A percentile compares a stretch with the other conserved stretches of the same genome.
Evolutionary conservation across 768 basidiomycete genomes (phyloP).

Genomic region (Tricholoma furcatifolium): DNA sequence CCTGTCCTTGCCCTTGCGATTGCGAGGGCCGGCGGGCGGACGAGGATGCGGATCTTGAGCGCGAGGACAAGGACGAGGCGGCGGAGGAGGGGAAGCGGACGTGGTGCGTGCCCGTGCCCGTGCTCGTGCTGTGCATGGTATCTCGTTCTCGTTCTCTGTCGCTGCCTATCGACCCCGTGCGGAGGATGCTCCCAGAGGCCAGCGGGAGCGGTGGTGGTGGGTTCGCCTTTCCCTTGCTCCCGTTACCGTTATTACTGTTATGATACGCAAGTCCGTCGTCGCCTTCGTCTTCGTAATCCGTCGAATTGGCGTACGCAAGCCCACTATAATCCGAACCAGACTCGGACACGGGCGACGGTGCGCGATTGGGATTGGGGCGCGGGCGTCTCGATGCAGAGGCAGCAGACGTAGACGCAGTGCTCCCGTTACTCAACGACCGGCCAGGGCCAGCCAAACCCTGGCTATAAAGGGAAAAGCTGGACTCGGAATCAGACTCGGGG

Average conservation of each 20-base stretch:
- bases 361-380: not conserved
- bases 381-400: not conserved
- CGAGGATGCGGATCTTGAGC: too few relatives aligned
- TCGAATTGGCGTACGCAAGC: conserved; percentile 50
- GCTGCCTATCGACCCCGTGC: conserved; percentile 13
- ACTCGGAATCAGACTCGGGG: conserved; percentile 2
- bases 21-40: not conserved
- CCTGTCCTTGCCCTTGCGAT: too few relatives aligned
- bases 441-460: not conserved
- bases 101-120: conserved; percentile 15
- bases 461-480: conserved; percentile 13
- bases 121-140: too few relatives aligned
- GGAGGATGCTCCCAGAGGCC: conserved; percentile 19
- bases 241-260: conserved; percentile 16
- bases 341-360: conserved; percentile 28
- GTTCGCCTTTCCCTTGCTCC: conserved; percentile 20
- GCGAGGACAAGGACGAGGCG: not conserved
- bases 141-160: too few relatives aligned
- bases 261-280: conserved; percentile 22
- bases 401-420: conserved; percentile 10
- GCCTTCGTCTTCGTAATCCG: conserved; percentile 40
- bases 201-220: conserved; percentile 23
- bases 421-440: conserved; percentile 15
- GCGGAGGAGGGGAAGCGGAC: conserved; percentile 20
- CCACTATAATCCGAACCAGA: conserved; percentile 45